Percentiles rank a stretch among this genome's conserved stretches.
phyloP scores from a whole-genome alignment of 129 eudicot species.

The Helichrysum umbraculigerum region DNA sequence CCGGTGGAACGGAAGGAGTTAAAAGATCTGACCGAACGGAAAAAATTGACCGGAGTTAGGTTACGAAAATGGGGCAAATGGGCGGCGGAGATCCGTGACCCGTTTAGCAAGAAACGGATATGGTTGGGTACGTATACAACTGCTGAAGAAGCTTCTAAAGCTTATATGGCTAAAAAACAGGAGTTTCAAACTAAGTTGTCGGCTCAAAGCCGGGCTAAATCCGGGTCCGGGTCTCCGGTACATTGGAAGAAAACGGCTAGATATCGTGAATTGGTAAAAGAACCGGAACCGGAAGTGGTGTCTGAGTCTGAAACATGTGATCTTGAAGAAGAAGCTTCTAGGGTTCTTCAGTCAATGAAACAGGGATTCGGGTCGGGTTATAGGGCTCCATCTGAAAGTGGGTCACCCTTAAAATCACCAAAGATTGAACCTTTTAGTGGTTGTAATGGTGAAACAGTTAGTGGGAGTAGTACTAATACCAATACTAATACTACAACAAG shows the following conservation, averaged over 20 bases:
- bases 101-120: constrained; percentile 31
- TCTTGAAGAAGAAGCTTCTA: constrained; percentile 26
- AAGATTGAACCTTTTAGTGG: constrained; percentile 15
- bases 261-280: constrained; percentile 3
- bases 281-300: constrained; percentile 4
- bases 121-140: constrained; percentile 41
- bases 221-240: not conserved
- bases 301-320: constrained; percentile 10
- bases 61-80: constrained; percentile 38
- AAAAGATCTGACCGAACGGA: constrained; percentile 6
- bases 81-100: constrained; percentile 49
- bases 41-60: constrained; percentile 35
- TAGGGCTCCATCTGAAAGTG: not conserved
- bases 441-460: constrained; percentile 19
- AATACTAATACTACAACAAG: constrained; percentile 3
- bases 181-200: constrained; percentile 25
- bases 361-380: constrained; percentile 13
- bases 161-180: constrained; percentile 26
- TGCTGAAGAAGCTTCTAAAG: constrained; percentile 39
- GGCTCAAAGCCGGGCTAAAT: not conserved
- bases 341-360: constrained; percentile 24
- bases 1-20: constrained; percentile 13
- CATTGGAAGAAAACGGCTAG: constrained; percentile 25
- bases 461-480: constrained; percentile 1
- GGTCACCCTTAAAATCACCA: constrained; percentile 14